phyloP scores from a whole-genome alignment of 1,284 basidiomycete genomes.

The Trichosporon asahii region DNA sequence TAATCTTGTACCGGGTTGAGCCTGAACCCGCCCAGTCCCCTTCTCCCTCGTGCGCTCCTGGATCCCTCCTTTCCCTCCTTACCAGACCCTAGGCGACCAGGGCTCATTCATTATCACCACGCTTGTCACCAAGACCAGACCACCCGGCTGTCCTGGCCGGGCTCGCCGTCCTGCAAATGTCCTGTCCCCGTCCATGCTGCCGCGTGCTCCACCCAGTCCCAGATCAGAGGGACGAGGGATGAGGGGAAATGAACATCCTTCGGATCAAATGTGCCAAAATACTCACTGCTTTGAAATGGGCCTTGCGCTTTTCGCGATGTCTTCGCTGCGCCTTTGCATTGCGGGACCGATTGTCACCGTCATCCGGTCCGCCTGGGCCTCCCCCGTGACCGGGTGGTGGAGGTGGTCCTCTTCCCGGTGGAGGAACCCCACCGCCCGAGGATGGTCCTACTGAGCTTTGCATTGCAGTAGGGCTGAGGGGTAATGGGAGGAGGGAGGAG shows the following conservation, averaged over 20 bases:
- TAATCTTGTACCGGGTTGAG: background rate
- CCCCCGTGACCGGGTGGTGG: conserved; percentile 11
- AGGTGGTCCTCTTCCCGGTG: conserved; percentile 8
- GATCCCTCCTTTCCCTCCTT: background rate
- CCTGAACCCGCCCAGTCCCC: background rate
- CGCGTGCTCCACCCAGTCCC: background rate
- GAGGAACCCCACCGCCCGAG: conserved; percentile 9
- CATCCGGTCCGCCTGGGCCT: conserved; percentile 26
- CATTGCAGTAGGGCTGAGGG: conserved; percentile 7
- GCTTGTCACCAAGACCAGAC: conserved; percentile 1
- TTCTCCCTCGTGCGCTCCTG: background rate
- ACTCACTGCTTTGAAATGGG: conserved; percentile 80
- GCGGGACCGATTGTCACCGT: conserved; percentile 54
- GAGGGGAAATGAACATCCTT: background rate
- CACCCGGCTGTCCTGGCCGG: conserved; percentile 2
- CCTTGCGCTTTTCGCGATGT: conserved; percentile 87
- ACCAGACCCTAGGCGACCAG: background rate
- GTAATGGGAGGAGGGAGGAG: background rate
- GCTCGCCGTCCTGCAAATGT: background rate
- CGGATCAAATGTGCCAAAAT: background rate
- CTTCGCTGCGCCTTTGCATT: conserved; percentile 85
- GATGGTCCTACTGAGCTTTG: conserved; percentile 5
- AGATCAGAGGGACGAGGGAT: background rate
- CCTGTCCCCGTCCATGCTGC: background rate
- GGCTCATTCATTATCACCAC: background rate